Evolutionary conservation across 2,329 filamentous ascomycete species (phyloP), one percentile per base, ranked within the genome.

Genomic region (Clarireedia hainanense): DNA sequence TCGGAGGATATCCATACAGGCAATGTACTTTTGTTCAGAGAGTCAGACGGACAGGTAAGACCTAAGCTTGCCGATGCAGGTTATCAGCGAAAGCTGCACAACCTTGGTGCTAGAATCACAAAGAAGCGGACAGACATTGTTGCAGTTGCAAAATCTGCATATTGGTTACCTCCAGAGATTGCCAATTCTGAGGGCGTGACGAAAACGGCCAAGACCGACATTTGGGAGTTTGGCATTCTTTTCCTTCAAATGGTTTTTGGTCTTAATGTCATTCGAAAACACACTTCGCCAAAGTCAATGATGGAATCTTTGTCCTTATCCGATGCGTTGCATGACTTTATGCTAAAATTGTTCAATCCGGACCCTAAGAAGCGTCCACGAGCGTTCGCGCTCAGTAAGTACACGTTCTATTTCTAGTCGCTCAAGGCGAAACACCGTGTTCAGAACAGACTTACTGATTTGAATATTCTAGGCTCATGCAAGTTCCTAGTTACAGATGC

Each of bases 171-270:
- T 1, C 88, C 91, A 1, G 91, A 96, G 71, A 78, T 91, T 50
- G 80, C 81, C 30, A 79, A 74, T 47, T 78, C 76, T 1, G 81
- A 79, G 57, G 85, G 80, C 27, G 78, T 78, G 30, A 76, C 86
- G 69, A 77, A 86, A 72, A 84, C 80, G 1, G 80, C 80, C 65
- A 96, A 96, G 69, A 89, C 90, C 0, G 94, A 97, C 69, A 82
- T 97, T 7, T 99, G 94, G 94, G 89, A 96, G 62, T 84, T 99
- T 65, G 94, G 94, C 4, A 83, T 96, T 30, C 81, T 96, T 5
- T 88, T 96, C 64, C 72, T 96, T 40, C 92, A 99, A 69, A 96
- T 97, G 90, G 80, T 94, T 3, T 92, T 96, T 69, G 94, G 94
- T 2, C 76, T 90, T 36, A 83, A 90, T 61, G 81, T 90, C 6